These are phyloP conservation scores for Sergeia podlipaevii DNA, from an alignment of 208 protist genomes.

Conservation along the genomic window DNA sequence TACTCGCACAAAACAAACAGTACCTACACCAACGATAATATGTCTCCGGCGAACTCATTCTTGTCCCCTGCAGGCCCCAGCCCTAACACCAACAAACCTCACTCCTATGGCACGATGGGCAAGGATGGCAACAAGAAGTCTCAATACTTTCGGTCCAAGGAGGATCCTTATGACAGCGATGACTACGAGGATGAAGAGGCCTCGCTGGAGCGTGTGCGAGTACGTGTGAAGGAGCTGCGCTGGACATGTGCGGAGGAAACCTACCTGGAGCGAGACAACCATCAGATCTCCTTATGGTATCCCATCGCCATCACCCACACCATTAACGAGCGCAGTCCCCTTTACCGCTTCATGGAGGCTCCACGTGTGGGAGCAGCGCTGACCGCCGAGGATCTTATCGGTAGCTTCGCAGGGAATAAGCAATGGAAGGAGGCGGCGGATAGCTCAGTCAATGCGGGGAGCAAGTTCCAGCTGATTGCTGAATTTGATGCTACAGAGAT, in stretches of 20 bases:
- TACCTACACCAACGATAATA: too few relatives aligned
- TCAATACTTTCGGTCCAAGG: too few relatives aligned
- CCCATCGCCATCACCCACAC: constrained; percentile 64
- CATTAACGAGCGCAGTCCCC: constrained; percentile 72
- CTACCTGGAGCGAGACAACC: constrained; percentile 31
- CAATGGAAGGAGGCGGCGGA: background rate
- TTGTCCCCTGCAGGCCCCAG: background rate
- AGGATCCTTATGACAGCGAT: background rate
- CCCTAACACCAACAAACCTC: background rate
- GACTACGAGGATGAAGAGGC: background rate
- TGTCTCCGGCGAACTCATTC: background rate
- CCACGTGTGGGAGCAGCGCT: constrained; percentile 20
- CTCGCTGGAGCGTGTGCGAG: constrained; percentile 39
- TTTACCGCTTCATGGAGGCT: constrained; percentile 58
- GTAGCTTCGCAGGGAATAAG: background rate
- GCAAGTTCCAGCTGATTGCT: constrained; percentile 68
- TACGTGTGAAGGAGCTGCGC: constrained; percentile 61
- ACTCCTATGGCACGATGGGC: background rate
- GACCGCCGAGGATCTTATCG: constrained; percentile 1
- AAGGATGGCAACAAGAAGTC: background rate
- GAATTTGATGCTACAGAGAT: constrained; percentile 80
- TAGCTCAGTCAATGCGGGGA: background rate
- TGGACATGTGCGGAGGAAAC: constrained; percentile 70
- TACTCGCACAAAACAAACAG: constrained; percentile 7
- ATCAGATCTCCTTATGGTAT: constrained; percentile 75